Evolutionary conservation across 2,329 filamentous ascomycete genomes (phyloP).

Genomic region (Sporothrix dimorphospora): DNA sequence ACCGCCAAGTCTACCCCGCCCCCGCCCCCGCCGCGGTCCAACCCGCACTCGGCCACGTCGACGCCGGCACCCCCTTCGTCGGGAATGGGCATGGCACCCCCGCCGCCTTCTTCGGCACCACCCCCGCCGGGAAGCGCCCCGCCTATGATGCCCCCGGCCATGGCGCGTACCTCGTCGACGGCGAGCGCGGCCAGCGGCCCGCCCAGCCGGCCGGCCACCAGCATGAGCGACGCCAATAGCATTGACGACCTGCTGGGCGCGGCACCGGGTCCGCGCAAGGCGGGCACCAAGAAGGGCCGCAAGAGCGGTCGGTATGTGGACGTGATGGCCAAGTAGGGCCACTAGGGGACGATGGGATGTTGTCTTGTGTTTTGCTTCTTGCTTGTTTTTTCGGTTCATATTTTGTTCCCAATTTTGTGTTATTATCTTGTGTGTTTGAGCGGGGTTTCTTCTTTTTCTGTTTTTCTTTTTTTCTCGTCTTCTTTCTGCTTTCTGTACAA

Average conservation of each 20-base stretch:
- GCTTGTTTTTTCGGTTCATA: not conserved
- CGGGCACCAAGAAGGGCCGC: conserved; percentile 68
- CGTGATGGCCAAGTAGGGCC: conserved; percentile 76
- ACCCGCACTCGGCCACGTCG: conserved; percentile 54
- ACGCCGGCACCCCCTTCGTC: conserved; percentile 49
- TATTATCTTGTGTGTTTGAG: not conserved
- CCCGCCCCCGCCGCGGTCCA: conserved; percentile 76
- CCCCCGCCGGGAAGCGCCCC: conserved; percentile 37
- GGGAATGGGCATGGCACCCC: conserved; percentile 27
- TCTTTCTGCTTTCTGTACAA: conserved; percentile 14
- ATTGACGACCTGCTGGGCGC: conserved; percentile 91
- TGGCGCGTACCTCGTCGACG: conserved; percentile 51
- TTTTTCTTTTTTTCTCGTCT: not conserved
- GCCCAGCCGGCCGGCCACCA: conserved; percentile 72
- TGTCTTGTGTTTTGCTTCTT: not conserved
- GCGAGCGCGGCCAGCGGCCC: conserved; percentile 53
- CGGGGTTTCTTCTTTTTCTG: not conserved
- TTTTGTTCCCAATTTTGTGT: not conserved
- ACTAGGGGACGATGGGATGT: not conserved
- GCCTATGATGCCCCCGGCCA: conserved; percentile 27
- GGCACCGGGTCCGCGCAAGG: conserved; percentile 68
- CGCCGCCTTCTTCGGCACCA: conserved; percentile 41
- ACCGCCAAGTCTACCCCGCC: conserved; percentile 75
- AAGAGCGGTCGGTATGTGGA: conserved; percentile 91
- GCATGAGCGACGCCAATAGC: conserved; percentile 88